These are phyloP conservation scores for Hanseniaspora sp. DNA, from an alignment of 1,139 yeast genomes.

Conservation along the genomic window DNA sequence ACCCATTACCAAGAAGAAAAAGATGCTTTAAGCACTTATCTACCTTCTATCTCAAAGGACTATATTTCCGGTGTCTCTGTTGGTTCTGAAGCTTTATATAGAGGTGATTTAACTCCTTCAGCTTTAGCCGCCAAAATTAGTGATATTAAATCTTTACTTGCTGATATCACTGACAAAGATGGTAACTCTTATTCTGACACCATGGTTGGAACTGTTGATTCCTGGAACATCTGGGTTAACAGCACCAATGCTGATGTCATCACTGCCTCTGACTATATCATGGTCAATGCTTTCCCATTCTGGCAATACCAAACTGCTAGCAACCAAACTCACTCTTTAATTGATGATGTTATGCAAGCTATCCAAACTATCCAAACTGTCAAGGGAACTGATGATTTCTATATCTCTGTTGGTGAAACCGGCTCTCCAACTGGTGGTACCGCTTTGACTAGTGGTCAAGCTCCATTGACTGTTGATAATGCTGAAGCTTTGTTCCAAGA, in stretches of 20 bases:
- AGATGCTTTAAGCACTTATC: slow-evolving; percentile 51
- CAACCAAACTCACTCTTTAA: slow-evolving; percentile 79
- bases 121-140: slow-evolving; percentile 54
- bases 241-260: slow-evolving; percentile 61
- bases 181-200: slow-evolving; percentile 62
- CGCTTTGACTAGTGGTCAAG: slow-evolving; percentile 37
- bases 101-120: slow-evolving; percentile 63
- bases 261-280: slow-evolving; percentile 67
- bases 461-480: slow-evolving; percentile 58
- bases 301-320: slow-evolving; percentile 91
- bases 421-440: slow-evolving; percentile 96
- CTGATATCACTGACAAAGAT: slow-evolving; percentile 58
- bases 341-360: slow-evolving; percentile 94
- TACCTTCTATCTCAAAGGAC: slow-evolving; percentile 57
- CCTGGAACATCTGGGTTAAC: slow-evolving; percentile 86
- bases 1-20: slow-evolving; percentile 61
- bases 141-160: slow-evolving; percentile 46
- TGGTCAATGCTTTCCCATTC: slow-evolving; percentile 92
- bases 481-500: slow-evolving; percentile 76
- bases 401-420: slow-evolving; percentile 95
- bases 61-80: slow-evolving; percentile 67
- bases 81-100: slow-evolving; percentile 87
- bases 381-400: slow-evolving; percentile 74
- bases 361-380: slow-evolving; percentile 71
- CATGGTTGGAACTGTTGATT: slow-evolving; percentile 87